These are phyloP conservation scores for Sugiyamaella floridensis DNA, from an alignment of 805 yeast genomes.

Conservation along the genomic window DNA sequence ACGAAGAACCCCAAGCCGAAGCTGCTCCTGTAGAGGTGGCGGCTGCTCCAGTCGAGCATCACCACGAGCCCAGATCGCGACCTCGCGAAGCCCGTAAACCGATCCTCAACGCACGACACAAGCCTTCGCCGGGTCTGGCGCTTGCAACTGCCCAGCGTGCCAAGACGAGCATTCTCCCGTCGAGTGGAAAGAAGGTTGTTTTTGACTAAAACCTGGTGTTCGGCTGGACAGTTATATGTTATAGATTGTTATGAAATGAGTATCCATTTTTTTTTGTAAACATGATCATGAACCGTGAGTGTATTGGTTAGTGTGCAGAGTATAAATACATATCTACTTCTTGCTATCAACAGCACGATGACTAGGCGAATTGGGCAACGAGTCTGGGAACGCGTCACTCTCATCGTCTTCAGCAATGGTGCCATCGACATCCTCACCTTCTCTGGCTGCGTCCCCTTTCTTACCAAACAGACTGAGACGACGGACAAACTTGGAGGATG, in stretches of 20 bases:
- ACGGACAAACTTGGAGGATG: constrained; percentile 20
- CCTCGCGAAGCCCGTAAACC: background rate
- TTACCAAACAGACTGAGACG: constrained; percentile 21
- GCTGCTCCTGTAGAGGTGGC: background rate
- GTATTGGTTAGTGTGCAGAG: no score
- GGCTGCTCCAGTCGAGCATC: background rate
- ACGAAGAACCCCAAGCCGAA: constrained; percentile 4
- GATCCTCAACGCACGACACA: background rate
- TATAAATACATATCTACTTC: constrained; percentile 7
- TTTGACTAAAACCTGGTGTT: constrained; percentile 39
- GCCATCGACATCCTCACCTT: constrained; percentile 10
- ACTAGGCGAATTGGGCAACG: background rate
- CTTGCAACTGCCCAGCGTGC: constrained; percentile 84
- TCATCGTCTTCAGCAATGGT: constrained; percentile 11
- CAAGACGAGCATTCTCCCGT: constrained; percentile 79
- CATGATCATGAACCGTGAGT: no score
- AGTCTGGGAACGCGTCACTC: background rate
- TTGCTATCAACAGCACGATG: background rate
- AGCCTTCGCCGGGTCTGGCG: constrained; percentile 58
- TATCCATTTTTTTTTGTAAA: no score
- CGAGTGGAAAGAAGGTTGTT: constrained; percentile 79
- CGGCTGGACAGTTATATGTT: background rate
- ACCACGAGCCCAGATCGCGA: background rate
- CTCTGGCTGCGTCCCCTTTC: constrained; percentile 13
- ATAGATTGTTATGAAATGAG: no score